Evolutionary conservation across 768 basidiomycete genomes (phyloP).

Genomic region (Rhizopogon vesiculosus): DNA sequence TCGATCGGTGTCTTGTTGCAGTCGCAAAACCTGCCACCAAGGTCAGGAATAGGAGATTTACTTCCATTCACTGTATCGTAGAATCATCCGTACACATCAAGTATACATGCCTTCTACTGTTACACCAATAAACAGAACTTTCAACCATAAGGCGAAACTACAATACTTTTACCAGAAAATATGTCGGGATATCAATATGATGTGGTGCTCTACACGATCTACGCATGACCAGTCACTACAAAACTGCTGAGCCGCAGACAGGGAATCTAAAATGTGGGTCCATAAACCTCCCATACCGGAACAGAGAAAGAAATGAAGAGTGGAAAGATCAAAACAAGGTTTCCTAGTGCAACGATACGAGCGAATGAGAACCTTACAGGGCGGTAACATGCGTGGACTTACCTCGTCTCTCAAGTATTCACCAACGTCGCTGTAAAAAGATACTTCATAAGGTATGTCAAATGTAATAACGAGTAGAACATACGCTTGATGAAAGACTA

Average conservation of each 20-base stretch:
- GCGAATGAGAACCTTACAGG: conserved; percentile 1
- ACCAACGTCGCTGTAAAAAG: conserved; percentile 76
- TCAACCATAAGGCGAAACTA: conserved; percentile 10
- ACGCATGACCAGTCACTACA: conserved; percentile 40
- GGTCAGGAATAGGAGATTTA: too few species aligned
- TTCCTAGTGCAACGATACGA: conserved; percentile 43
- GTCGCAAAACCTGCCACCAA: too few species aligned
- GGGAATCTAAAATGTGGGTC: conserved; percentile 4
- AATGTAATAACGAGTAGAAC: neutral
- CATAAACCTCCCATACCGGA: conserved; percentile 17
- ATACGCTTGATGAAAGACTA: conserved; percentile 98
- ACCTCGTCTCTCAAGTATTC: conserved; percentile 98
- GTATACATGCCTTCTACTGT: neutral
- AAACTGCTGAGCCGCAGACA: conserved; percentile 19
- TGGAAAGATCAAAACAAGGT: conserved; percentile 58
- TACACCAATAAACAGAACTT: conserved; percentile 1
- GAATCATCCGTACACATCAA: neutral
- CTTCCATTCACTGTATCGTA: neutral
- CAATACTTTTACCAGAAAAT: conserved; percentile 23
- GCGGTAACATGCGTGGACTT: conserved; percentile 12
- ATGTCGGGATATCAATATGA: neutral
- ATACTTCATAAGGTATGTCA: neutral
- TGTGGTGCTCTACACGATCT: conserved; percentile 1
- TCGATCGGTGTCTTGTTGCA: too few species aligned
- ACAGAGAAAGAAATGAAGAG: conserved; percentile 7